These are phyloP conservation scores for Metschnikowia lochheadii DNA, from an alignment of 805 yeast genomes.

Conservation along the genomic window DNA sequence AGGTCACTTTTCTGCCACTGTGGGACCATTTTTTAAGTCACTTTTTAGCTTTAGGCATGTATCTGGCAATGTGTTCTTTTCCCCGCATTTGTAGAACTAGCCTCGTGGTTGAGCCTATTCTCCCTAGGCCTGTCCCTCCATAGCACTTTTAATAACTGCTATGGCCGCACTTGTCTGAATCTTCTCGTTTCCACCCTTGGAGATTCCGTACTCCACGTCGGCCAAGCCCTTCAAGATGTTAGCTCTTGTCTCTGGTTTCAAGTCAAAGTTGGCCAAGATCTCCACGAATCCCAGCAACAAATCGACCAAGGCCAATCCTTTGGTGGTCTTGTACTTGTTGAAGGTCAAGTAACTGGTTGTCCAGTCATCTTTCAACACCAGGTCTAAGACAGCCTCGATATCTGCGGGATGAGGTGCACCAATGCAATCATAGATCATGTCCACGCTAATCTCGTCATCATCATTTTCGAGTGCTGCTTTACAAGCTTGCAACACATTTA, in stretches of 20 bases:
- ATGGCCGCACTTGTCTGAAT: constrained; percentile 87
- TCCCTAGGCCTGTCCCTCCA: constrained; percentile 36
- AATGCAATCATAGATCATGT: constrained; percentile 86
- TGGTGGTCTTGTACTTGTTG: constrained; percentile 56
- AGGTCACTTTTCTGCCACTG: too few species aligned
- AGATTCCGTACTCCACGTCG: constrained; percentile 86
- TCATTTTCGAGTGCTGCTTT: constrained; percentile 57
- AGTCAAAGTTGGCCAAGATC: constrained; percentile 62
- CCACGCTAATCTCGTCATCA: constrained; percentile 53
- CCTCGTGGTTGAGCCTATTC: not conserved
- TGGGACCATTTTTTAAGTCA: not conserved
- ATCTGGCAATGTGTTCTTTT: not conserved
- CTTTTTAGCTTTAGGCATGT: not conserved
- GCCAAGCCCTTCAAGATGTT: constrained; percentile 66
- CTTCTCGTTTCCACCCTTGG: constrained; percentile 89
- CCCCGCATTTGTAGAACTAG: not conserved
- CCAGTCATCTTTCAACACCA: constrained; percentile 87
- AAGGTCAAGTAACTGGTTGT: constrained; percentile 67
- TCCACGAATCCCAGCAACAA: constrained; percentile 72
- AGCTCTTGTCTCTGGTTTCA: constrained; percentile 59
- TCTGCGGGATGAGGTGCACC: constrained; percentile 95
- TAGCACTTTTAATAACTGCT: constrained; percentile 72
- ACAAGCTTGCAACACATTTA: constrained; percentile 93
- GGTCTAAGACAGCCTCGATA: constrained; percentile 66
- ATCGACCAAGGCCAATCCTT: constrained; percentile 90